phyloP scores from a whole-genome alignment of 169 alveolate genomes.

The Eimeria maxima region DNA sequence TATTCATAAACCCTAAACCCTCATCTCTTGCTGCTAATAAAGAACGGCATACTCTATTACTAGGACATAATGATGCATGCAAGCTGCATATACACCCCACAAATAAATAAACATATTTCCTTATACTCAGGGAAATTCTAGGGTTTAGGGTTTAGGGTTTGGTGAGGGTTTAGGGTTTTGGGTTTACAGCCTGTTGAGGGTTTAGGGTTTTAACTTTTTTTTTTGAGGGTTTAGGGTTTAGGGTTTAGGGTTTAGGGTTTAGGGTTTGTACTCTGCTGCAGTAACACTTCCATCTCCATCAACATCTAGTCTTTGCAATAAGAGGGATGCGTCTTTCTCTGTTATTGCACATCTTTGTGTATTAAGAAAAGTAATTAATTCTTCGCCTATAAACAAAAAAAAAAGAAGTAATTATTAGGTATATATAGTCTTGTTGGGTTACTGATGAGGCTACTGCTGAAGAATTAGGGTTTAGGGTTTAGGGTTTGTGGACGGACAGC shows the following conservation, averaged over 20 bases:
- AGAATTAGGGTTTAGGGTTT: too few species aligned
- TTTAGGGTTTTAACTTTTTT: too few species aligned
- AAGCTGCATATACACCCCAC: conserved; percentile 22
- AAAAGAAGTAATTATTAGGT: too few species aligned
- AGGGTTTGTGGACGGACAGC: too few species aligned
- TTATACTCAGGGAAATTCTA: not conserved
- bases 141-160: too few species aligned
- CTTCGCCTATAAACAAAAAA: not conserved
- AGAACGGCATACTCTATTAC: not conserved
- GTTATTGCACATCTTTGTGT: not conserved
- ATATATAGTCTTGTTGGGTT: too few species aligned
- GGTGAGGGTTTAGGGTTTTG: too few species aligned
- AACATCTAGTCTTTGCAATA: not conserved
- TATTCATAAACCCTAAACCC: not conserved
- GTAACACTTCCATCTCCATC: conserved; percentile 43
- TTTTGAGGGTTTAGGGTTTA: conserved; percentile 26
- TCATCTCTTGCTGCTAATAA: not conserved
- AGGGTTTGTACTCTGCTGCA: conserved; percentile 7
- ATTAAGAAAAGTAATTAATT: not conserved
- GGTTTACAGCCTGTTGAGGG: not conserved
- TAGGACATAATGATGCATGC: not conserved
- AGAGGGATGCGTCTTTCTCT: not conserved
- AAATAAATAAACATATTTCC: not conserved
- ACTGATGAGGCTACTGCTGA: too few species aligned
- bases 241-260: conserved; percentile 33